Evolutionary conservation across 345 rosid species (phyloP).

Genomic region (Clarkia xantiana): DNA sequence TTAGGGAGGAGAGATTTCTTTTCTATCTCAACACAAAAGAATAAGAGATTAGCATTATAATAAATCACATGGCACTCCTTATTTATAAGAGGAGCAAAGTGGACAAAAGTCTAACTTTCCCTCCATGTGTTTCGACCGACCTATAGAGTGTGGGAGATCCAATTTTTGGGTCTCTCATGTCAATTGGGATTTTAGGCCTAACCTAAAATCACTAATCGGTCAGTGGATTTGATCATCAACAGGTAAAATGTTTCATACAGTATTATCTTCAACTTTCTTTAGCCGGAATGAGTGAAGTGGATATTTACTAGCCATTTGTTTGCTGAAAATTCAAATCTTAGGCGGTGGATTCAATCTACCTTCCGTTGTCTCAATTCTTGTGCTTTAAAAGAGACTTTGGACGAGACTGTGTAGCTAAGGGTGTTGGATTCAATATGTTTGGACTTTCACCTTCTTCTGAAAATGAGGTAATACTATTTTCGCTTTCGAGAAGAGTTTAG

Average conservation of each 20-base stretch:
- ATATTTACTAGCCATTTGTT: background rate
- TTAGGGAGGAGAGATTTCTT: too few relatives aligned
- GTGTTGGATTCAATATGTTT: slow-evolving; percentile 68
- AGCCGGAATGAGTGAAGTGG: background rate
- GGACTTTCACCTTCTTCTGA: slow-evolving; percentile 38
- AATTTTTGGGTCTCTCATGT: too few relatives aligned
- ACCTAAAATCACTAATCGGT: too few relatives aligned
- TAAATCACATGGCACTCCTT: too few relatives aligned
- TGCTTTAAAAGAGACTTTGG: slow-evolving; percentile 11
- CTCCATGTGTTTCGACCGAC: too few relatives aligned
- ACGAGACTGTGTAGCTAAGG: slow-evolving; percentile 51
- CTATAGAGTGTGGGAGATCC: too few relatives aligned
- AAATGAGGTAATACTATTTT: slow-evolving; percentile 35
- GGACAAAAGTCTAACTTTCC: too few relatives aligned
- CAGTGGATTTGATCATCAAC: slow-evolving; percentile 76
- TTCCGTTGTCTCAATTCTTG: slow-evolving; percentile 26
- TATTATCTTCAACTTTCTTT: background rate
- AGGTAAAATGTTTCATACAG: slow-evolving; percentile 20
- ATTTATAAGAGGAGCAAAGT: too few relatives aligned
- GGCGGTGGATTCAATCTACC: slow-evolving; percentile 89
- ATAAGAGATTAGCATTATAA: too few relatives aligned
- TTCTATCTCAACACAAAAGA: too few relatives aligned
- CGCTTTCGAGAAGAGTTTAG: too few relatives aligned
- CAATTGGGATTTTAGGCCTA: too few relatives aligned
- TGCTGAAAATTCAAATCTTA: slow-evolving; percentile 4